phyloP scores from a whole-genome alignment of 768 basidiomycete genomes.

The Tremella fuciformis region DNA sequence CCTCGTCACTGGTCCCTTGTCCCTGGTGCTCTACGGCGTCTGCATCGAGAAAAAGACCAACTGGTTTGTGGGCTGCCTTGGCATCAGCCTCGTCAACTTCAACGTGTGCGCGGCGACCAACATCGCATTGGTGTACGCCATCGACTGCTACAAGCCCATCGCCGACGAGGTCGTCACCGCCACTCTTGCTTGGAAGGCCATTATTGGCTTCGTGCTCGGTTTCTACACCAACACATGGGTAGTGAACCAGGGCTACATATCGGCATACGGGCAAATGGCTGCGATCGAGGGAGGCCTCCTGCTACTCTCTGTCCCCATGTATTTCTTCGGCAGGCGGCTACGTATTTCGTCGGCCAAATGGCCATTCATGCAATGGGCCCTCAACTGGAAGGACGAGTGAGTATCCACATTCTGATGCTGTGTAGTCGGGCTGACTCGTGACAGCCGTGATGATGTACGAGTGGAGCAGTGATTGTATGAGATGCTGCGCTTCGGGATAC shows the following conservation, averaged over 20 bases:
- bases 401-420: neutral
- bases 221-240: neutral
- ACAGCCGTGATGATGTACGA: too few relatives aligned
- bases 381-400: neutral
- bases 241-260: neutral
- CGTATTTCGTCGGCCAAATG: neutral
- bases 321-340: neutral
- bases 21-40: neutral
- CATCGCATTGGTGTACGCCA: neutral
- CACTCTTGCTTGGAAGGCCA: neutral
- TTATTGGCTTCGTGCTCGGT: neutral
- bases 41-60: neutral
- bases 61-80: neutral
- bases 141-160: constrained; percentile 7
- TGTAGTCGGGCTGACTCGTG: too few relatives aligned
- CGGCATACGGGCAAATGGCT: neutral
- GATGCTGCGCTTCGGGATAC: too few relatives aligned
- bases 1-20: neutral
- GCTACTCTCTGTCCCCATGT: neutral
- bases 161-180: neutral
- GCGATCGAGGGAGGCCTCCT: neutral
- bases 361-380: too few relatives aligned
- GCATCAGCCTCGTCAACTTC: too few relatives aligned
- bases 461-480: too few relatives aligned
- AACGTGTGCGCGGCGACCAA: neutral